These are phyloP conservation scores for Colletotrichum falcatum DNA, from an alignment of 2,329 filamentous ascomycete species.

Conservation along the genomic window DNA sequence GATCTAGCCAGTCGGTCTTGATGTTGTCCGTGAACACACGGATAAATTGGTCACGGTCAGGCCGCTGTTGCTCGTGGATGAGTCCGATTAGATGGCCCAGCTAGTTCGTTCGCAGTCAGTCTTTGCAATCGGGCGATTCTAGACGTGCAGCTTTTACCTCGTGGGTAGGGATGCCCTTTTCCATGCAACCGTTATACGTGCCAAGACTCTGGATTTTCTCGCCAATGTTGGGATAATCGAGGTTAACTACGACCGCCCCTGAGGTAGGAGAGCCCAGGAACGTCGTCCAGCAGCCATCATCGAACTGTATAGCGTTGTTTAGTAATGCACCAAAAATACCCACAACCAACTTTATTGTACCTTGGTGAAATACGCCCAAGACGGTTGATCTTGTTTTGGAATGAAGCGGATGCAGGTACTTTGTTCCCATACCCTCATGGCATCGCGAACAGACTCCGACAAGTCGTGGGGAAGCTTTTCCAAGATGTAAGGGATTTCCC, in stretches of 20 bases:
- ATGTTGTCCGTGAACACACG: not conserved
- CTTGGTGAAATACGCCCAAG: conserved; percentile 23
- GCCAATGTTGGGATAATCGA: conserved; percentile 12
- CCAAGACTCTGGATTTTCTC: rapidly evolving
- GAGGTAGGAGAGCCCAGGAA: not conserved
- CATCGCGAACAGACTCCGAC: conserved; percentile 9
- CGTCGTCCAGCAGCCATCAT: not conserved
- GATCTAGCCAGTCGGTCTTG: not conserved
- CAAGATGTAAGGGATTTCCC: conserved; percentile 13
- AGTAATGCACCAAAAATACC: not conserved
- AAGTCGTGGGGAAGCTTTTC: conserved; percentile 15
- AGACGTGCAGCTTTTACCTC: not conserved
- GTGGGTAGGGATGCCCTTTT: not conserved
- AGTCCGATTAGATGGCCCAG: conserved; percentile 25
- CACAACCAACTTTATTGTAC: not conserved
- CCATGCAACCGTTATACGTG: not conserved
- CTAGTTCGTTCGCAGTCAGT: not conserved
- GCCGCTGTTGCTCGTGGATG: conserved; percentile 20
- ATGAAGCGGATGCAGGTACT: conserved; percentile 22
- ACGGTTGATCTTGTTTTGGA: not conserved
- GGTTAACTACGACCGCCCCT: not conserved
- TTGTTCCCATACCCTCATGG: conserved; percentile 25
- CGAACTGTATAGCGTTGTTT: not conserved
- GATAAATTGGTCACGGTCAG: conserved; percentile 18
- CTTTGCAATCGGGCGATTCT: no score